phyloP scores from a whole-genome alignment of 106 monocot species.

The Dendrobium huoshanense region DNA sequence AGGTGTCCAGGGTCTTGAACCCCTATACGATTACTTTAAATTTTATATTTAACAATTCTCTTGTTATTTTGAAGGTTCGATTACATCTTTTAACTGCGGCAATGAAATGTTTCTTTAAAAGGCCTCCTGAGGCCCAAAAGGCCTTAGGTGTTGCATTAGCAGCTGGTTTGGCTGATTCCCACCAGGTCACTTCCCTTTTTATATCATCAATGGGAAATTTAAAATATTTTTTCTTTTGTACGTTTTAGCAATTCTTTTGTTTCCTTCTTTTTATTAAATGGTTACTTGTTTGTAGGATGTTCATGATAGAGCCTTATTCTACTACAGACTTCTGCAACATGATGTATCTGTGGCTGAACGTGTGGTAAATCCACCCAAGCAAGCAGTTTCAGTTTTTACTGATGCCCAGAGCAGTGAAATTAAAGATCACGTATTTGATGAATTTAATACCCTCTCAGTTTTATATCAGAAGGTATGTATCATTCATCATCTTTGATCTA shows the following conservation, averaged over 20 bases:
- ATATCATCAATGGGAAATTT: not conserved
- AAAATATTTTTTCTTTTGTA: not conserved
- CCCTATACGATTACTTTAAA: not conserved
- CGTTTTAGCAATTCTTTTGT: not conserved
- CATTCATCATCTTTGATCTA: not conserved
- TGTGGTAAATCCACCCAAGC: slow-evolving; percentile 93
- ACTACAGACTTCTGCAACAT: slow-evolving; percentile 95
- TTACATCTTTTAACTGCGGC: slow-evolving; percentile 94
- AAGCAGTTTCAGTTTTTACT: slow-evolving; percentile 98
- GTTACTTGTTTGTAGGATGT: slow-evolving; percentile 72
- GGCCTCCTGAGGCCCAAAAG: slow-evolving; percentile 91
- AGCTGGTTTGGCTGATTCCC: slow-evolving; percentile 83
- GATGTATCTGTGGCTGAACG: slow-evolving; percentile 75
- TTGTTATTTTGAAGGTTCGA: slow-evolving; percentile 56
- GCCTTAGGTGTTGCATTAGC: slow-evolving; percentile 79
- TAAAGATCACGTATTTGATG: slow-evolving; percentile 98
- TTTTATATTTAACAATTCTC: not conserved
- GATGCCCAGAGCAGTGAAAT: slow-evolving; percentile 94
- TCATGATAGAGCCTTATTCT: slow-evolving; percentile 96
- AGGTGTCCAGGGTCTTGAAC: not conserved
- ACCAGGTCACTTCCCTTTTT: slow-evolving; percentile 46
- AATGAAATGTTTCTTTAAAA: slow-evolving; percentile 97
- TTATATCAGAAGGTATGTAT: slow-evolving; percentile 93
- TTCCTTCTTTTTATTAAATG: slow-evolving; percentile 3
- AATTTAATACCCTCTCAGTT: slow-evolving; percentile 91